Percentiles rank a stretch among this genome's conserved stretches.
Conservation (phyloP, 345 rosid species). For the Populus ilicifolia region DNA sequence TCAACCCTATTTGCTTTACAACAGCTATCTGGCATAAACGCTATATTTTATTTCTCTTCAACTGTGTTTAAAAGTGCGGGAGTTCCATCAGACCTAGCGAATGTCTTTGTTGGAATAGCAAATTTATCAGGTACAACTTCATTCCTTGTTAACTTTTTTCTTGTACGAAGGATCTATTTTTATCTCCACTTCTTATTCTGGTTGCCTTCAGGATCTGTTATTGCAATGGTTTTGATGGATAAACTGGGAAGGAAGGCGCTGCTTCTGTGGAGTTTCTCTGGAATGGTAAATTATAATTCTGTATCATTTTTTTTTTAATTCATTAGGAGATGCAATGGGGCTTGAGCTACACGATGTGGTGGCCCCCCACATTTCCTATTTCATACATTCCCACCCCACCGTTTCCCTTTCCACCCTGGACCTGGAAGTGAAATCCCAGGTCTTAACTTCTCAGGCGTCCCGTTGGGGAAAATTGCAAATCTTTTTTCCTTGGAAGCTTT, state of each 20-base stretch:
- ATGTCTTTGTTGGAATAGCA: constrained; percentile 66
- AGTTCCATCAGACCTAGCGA: constrained; percentile 76
- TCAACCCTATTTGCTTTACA: constrained; percentile 99
- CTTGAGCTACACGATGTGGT: no score
- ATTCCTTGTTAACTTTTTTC: constrained; percentile 8
- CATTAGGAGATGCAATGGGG: no score
- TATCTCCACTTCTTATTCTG: constrained; percentile 3
- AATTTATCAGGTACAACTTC: constrained; percentile 62
- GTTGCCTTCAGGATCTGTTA: constrained; percentile 56
- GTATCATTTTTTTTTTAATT: no score
- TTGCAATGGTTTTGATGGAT: constrained; percentile 95
- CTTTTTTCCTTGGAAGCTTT: constrained; percentile 10
- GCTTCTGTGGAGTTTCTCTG: constrained; percentile 74
- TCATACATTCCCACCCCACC: no score
- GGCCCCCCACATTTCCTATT: no score
- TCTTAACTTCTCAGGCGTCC: no score
- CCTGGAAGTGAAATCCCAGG: no score
- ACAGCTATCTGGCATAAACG: constrained; percentile 99
- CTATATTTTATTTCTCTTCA: constrained; percentile 96
- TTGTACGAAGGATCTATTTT: not conserved
- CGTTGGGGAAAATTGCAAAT: not conserved
- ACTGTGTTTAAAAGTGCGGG: constrained; percentile 95
- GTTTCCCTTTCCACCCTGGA: no score
- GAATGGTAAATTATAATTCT: constrained; percentile 51
- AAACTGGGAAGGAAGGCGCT: constrained; percentile 76